Evolutionary conservation across 2,329 filamentous ascomycete genomes (phyloP).

Genomic region (Clathrospora elynae): DNA sequence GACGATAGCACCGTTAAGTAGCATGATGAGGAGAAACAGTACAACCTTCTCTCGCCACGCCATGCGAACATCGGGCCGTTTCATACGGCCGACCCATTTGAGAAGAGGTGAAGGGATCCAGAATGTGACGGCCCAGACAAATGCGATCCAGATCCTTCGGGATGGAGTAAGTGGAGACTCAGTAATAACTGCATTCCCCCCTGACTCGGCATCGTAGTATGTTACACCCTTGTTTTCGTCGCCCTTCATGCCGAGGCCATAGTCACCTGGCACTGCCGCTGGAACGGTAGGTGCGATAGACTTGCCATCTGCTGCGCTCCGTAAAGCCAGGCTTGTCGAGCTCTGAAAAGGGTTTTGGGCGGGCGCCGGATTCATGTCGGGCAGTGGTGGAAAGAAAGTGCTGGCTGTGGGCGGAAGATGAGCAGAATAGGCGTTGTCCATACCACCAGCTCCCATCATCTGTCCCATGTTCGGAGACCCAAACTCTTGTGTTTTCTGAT

Average conservation of each 20-base stretch:
- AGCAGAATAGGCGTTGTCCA: slow-evolving; percentile 76
- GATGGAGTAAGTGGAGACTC: slow-evolving; percentile 66
- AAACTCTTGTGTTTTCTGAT: slow-evolving; percentile 72
- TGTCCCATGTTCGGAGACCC: slow-evolving; percentile 49
- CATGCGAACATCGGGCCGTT: slow-evolving; percentile 92
- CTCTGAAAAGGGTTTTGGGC: slow-evolving; percentile 73
- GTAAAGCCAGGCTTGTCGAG: slow-evolving; percentile 52
- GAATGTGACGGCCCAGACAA: slow-evolving; percentile 88
- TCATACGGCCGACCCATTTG: slow-evolving; percentile 87
- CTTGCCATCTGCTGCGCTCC: slow-evolving; percentile 50
- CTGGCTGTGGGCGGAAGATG: slow-evolving; percentile 56
- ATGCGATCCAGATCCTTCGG: slow-evolving; percentile 76
- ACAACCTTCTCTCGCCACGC: slow-evolving; percentile 97
- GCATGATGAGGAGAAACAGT: slow-evolving; percentile 75
- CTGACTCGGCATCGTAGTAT: slow-evolving; percentile 80
- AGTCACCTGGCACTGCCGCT: slow-evolving; percentile 69
- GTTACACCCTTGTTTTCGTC: slow-evolving; percentile 62
- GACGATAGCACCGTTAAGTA: slow-evolving; percentile 80
- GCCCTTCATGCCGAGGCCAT: slow-evolving; percentile 85
- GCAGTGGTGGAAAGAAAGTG: slow-evolving; percentile 70
- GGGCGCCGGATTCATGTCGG: slow-evolving; percentile 65
- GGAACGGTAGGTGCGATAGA: slow-evolving; percentile 64
- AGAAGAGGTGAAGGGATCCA: slow-evolving; percentile 91
- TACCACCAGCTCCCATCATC: slow-evolving; percentile 61
- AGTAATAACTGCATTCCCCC: slow-evolving; percentile 75